Conservation (phyloP, 495 filamentous ascomycete species). For the Lasiosphaeria miniovina region DNA sequence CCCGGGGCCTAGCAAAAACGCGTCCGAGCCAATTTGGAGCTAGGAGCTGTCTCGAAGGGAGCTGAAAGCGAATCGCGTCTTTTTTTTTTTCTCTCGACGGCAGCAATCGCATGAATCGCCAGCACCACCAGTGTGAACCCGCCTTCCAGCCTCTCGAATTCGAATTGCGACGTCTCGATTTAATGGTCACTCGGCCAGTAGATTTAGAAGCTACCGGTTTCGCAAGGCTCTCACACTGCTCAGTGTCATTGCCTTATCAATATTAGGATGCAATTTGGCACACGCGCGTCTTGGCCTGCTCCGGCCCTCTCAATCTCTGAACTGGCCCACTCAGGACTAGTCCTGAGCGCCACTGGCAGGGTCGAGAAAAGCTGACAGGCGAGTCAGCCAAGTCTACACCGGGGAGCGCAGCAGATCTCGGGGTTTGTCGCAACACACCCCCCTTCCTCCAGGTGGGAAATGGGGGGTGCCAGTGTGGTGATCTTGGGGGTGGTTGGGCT, state of each 20-base stretch:
- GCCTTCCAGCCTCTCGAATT: background rate
- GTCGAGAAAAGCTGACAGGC: slow-evolving; percentile 9
- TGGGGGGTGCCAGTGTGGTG: slow-evolving; percentile 15
- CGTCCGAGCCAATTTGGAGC: slow-evolving; percentile 25
- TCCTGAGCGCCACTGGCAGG: slow-evolving; percentile 15
- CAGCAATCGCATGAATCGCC: background rate
- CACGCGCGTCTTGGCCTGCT: slow-evolving; percentile 2
- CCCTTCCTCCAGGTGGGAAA: slow-evolving; percentile 9
- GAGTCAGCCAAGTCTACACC: slow-evolving; percentile 12
- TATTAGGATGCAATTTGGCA: slow-evolving; percentile 6
- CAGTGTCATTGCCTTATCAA: background rate
- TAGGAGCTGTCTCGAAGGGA: slow-evolving; percentile 26
- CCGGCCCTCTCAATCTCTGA: slow-evolving; percentile 18
- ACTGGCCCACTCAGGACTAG: slow-evolving; percentile 14
- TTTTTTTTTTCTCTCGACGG: slow-evolving; percentile 9
- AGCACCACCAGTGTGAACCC: background rate
- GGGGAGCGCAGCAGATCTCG: slow-evolving; percentile 22
- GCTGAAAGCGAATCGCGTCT: slow-evolving; percentile 28
- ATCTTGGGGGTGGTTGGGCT: slow-evolving; percentile 8
- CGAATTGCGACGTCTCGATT: too few species aligned
- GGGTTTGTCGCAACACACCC: slow-evolving; percentile 19
- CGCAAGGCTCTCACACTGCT: background rate
- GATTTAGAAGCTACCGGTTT: too few species aligned
- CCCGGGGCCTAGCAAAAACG: slow-evolving; percentile 20
- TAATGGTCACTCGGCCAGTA: too few species aligned